Base-by-base conservation (phyloP, 2,329 filamentous ascomycete species). In the Colletotrichum sansevieriae region DNA sequence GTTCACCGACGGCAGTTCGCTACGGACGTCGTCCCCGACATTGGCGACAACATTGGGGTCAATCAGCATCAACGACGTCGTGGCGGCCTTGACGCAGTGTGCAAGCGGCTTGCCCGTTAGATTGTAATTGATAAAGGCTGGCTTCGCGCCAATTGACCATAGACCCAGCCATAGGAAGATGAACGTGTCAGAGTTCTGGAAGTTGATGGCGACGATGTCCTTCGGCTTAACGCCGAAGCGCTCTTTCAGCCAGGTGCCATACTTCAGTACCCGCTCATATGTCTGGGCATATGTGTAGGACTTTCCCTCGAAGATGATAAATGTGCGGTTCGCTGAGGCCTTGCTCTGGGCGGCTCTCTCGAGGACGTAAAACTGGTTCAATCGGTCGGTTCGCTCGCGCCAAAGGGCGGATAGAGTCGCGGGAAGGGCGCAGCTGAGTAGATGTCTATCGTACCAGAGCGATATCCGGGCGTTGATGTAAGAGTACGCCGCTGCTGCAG, bases 81-180 rank as follows among this genome's bases (percentile, higher is more conserved):
- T 89, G 2, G 92, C 91, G 2, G 89, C 88, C 71, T 85, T 87
- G 51, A 97, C 83, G 72, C 92, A 95, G 78, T 97, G 94, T 3
- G 87, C 78, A 70, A 97, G 82, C 0, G 93, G 85, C 33, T 91
- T 88, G 12, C 90, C 91, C 0, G 87, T 85, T 56, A 97, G 82
- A 76, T 96, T 96, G 80, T 95, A 95, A 79, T 97, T 97, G 80
- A 97, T 91, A 73, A 96, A 93, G 0, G 94, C 94, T 0, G 94
- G 93, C 64, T 90, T 90, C 0, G 92, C 94, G 11, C 94, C 94
- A 67, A 97, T 89, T 35, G 90, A 89, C 93, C 93, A 97, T 37
- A 97, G 80, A 0, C 91, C 94, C 63, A 95, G 83, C 85, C 90
- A 88, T 9, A 97, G 71, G 76, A 95, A 92, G 33, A 95, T 75